Percentiles rank a stretch among this genome's conserved stretches.
Evolutionary conservation across 257 asterid genomes (phyloP).

Genomic region (Penstemon davidsonii): DNA sequence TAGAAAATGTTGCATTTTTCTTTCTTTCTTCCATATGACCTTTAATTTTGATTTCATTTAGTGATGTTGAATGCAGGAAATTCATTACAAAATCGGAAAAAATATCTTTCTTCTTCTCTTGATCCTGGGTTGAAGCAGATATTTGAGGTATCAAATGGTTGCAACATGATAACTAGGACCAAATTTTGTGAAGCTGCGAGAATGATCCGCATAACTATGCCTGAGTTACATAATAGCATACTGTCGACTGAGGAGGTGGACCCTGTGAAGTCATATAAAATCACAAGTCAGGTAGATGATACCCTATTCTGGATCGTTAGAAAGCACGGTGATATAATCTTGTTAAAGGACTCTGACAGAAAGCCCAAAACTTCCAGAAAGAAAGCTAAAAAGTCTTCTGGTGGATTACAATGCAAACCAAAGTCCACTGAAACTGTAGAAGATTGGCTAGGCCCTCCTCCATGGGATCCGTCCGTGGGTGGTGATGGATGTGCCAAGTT

Average conservation of each 20-base stretch:
- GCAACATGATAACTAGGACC: slow-evolving; percentile 49
- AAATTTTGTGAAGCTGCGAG: slow-evolving; percentile 54
- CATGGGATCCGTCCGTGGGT: slow-evolving; percentile 76
- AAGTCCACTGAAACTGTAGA: slow-evolving; percentile 40
- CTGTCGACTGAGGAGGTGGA: slow-evolving; percentile 36
- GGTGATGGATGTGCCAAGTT: slow-evolving; percentile 92
- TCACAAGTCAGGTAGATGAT: slow-evolving; percentile 37
- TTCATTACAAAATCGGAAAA: slow-evolving; percentile 29
- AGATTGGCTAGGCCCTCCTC: slow-evolving; percentile 84
- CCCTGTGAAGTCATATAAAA: slow-evolving; percentile 29
- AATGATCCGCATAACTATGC: slow-evolving; percentile 44
- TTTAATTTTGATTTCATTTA: slow-evolving; percentile 2
- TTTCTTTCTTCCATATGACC: slow-evolving; percentile 8
- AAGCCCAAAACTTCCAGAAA: slow-evolving; percentile 61
- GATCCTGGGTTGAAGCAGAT: slow-evolving; percentile 71
- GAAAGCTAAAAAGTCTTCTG: slow-evolving; percentile 54
- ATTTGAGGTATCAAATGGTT: slow-evolving; percentile 41
- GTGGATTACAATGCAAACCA: slow-evolving; percentile 39
- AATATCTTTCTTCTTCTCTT: slow-evolving; percentile 32
- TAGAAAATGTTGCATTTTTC: slow-evolving; percentile 3
- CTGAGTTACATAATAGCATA: slow-evolving; percentile 38
- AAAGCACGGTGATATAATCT: slow-evolving; percentile 71
- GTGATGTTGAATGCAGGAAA: slow-evolving; percentile 50
- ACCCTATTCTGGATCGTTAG: slow-evolving; percentile 47
- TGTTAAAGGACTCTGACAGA: slow-evolving; percentile 70